These are phyloP conservation scores for Aspergillus carbonarius DNA, from an alignment of 2,329 filamentous ascomycete genomes.

Conservation along the genomic window DNA sequence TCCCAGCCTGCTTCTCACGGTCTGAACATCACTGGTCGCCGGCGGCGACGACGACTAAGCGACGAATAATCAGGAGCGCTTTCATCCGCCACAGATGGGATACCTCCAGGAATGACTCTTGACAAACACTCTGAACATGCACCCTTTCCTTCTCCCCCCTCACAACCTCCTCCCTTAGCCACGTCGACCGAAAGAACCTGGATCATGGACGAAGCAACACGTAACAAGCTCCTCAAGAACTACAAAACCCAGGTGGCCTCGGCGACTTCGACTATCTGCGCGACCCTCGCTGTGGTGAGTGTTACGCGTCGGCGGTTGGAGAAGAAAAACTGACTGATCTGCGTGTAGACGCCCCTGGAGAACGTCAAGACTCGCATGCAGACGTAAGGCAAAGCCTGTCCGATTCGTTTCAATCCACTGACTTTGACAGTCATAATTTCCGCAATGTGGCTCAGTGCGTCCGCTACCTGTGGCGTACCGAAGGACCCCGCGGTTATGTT, in stretches of 20 bases:
- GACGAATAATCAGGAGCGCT: constrained; percentile 14
- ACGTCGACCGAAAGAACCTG: constrained; percentile 34
- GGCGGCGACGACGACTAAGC: constrained; percentile 11
- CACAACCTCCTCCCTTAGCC: constrained; percentile 33
- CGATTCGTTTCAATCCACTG: neutral
- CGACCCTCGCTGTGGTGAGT: constrained; percentile 48
- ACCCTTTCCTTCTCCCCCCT: constrained; percentile 33
- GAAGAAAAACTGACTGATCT: constrained; percentile 10
- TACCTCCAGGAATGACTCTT: constrained; percentile 38
- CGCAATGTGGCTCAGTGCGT: constrained; percentile 43
- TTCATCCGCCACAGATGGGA: constrained; percentile 31
- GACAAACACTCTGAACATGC: constrained; percentile 44
- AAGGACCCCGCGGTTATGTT: constrained; percentile 49
- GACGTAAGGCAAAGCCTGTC: constrained; percentile 36
- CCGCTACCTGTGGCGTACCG: constrained; percentile 48
- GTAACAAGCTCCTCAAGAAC: constrained; percentile 45
- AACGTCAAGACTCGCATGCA: constrained; percentile 53
- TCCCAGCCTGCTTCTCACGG: constrained; percentile 39
- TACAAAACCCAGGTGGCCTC: constrained; percentile 50
- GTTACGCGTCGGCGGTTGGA: neutral
- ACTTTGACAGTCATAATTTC: constrained; percentile 43
- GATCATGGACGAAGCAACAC: constrained; percentile 41
- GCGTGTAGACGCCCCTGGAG: constrained; percentile 45
- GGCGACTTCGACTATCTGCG: constrained; percentile 44
- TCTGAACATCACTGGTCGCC: neutral